Conservation (phyloP, 108 stramenopile genomes). For the Chaetoceros muelleri region DNA sequence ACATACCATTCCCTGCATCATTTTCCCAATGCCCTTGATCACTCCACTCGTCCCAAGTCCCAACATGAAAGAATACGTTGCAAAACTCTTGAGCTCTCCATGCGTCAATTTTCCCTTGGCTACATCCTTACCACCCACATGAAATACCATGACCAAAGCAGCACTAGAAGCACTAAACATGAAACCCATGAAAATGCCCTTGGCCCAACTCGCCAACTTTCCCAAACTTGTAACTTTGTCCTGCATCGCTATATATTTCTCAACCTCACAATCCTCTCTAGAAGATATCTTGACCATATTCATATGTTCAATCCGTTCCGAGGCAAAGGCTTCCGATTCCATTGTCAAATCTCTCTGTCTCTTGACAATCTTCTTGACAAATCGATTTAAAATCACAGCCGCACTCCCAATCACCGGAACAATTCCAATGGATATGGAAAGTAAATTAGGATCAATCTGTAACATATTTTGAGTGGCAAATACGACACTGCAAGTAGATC, state of each 20-base stretch:
- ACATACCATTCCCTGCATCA: conserved; percentile 44
- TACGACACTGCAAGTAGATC: conserved; percentile 50
- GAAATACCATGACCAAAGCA: conserved; percentile 61
- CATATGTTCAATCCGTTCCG: conserved; percentile 60
- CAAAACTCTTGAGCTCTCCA: conserved; percentile 67
- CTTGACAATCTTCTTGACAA: conserved; percentile 43
- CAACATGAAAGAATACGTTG: conserved; percentile 77
- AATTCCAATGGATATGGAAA: conserved; percentile 50
- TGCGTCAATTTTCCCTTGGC: conserved; percentile 53
- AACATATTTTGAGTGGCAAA: conserved; percentile 76
- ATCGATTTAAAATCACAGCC: conserved; percentile 59
- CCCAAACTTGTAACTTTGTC: conserved; percentile 39
- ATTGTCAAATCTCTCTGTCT: conserved; percentile 45
- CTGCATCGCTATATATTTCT: conserved; percentile 43
- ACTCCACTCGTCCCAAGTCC: conserved; percentile 77
- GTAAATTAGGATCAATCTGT: conserved; percentile 57
- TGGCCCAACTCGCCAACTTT: conserved; percentile 38
- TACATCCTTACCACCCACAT: conserved; percentile 60
- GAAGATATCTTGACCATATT: conserved; percentile 64
- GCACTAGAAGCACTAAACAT: conserved; percentile 66
- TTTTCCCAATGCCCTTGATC: conserved; percentile 52
- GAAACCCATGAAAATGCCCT: conserved; percentile 74
- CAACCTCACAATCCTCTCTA: conserved; percentile 54
- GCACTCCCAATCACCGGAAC: conserved; percentile 68
- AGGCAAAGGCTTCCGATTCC: conserved; percentile 55